Evolutionary conservation across 495 filamentous ascomycete species (phyloP).

Genomic region (Aspergillus incahuasiensis): DNA sequence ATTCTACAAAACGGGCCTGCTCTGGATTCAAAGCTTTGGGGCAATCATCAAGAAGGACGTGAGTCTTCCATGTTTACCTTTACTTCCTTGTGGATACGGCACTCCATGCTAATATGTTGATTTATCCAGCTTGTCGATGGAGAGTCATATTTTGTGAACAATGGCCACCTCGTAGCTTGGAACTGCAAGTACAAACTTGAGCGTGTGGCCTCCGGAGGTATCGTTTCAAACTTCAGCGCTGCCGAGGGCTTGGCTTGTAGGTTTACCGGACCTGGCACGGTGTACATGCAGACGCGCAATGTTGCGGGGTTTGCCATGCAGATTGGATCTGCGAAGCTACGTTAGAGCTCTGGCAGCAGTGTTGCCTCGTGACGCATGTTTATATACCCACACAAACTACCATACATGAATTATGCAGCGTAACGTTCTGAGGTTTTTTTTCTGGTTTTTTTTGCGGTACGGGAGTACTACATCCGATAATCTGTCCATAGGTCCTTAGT

Average conservation of each 20-base stretch:
- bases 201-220: slow-evolving; percentile 81
- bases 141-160: slow-evolving; percentile 89
- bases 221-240: slow-evolving; percentile 72
- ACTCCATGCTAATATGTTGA: slow-evolving; percentile 1
- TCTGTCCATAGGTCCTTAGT: no score
- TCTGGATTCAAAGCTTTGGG: slow-evolving; percentile 90
- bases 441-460: neutral
- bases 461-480: no score
- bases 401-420: neutral
- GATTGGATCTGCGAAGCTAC: slow-evolving; percentile 16
- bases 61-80: neutral
- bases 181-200: slow-evolving; percentile 88
- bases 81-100: neutral
- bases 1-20: slow-evolving; percentile 68
- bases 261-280: slow-evolving; percentile 86
- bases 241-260: slow-evolving; percentile 90
- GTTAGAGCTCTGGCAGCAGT: neutral
- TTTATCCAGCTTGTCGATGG: slow-evolving; percentile 57
- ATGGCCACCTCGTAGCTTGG: slow-evolving; percentile 95
- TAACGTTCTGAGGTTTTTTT: neutral
- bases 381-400: neutral
- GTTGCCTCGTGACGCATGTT: neutral
- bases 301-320: slow-evolving; percentile 53
- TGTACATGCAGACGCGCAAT: slow-evolving; percentile 93
- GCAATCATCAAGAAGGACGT: slow-evolving; percentile 96